phyloP scores from a whole-genome alignment of 2,329 filamentous ascomycete species.

The Nectriaceae sp. region DNA sequence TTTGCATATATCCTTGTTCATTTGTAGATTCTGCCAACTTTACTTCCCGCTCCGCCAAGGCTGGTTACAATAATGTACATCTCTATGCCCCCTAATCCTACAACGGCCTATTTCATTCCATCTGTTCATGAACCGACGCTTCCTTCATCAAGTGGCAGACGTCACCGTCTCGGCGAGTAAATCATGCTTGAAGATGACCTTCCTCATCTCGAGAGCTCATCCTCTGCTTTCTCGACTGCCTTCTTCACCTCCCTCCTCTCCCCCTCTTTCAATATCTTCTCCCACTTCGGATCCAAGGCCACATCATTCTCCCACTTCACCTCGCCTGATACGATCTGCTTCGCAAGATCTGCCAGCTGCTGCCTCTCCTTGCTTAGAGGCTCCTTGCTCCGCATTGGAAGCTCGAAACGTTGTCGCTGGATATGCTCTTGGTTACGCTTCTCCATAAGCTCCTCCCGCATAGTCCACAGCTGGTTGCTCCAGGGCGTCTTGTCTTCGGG shows the following conservation, averaged over 20 bases:
- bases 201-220: constrained; percentile 3
- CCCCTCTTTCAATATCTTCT: constrained; percentile 31
- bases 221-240: constrained; percentile 24
- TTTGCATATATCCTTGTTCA: constrained; percentile 27
- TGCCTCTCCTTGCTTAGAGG: constrained; percentile 43
- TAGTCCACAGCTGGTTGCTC: constrained; percentile 62
- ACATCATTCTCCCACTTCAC: constrained; percentile 59
- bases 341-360: constrained; percentile 63
- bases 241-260: constrained; percentile 24
- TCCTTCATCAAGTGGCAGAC: constrained; percentile 23
- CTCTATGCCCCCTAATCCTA: constrained; percentile 30
- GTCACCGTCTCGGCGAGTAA: constrained; percentile 9
- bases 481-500: constrained; percentile 65
- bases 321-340: constrained; percentile 61
- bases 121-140: constrained; percentile 16
- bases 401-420: constrained; percentile 33
- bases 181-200: constrained; percentile 9
- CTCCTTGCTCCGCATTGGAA: constrained; percentile 44
- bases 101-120: constrained; percentile 15
- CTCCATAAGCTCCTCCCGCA: constrained; percentile 49
- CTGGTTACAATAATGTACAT: constrained; percentile 37
- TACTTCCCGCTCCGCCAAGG: constrained; percentile 17
- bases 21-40: constrained; percentile 24
- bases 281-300: constrained; percentile 50
- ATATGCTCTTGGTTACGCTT: constrained; percentile 40